Percentiles rank a stretch among this genome's conserved stretches.
phyloP scores from a whole-genome alignment of 1,284 basidiomycete genomes.

The Cystobasidium pallidum region DNA sequence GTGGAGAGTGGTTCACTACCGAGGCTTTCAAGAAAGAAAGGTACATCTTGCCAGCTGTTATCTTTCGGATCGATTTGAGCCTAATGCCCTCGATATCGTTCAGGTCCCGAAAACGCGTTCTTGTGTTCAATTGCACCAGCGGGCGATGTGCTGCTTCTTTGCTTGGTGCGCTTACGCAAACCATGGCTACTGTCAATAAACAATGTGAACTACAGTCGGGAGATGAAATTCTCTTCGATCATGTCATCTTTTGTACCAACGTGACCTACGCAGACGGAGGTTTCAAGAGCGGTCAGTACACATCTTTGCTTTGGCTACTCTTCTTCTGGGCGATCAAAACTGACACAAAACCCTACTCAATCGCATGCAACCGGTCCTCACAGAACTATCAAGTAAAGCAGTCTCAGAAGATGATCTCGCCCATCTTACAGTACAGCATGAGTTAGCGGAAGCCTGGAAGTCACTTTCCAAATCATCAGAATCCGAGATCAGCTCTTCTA shows the following conservation, averaged over 20 bases:
- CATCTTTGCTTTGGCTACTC: no score
- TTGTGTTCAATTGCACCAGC: slow-evolving; percentile 95
- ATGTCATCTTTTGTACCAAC: slow-evolving; percentile 93
- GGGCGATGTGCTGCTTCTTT: slow-evolving; percentile 80
- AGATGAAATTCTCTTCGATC: slow-evolving; percentile 67
- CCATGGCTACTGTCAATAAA: slow-evolving; percentile 28
- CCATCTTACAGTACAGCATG: slow-evolving; percentile 73
- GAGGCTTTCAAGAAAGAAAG: slow-evolving; percentile 31
- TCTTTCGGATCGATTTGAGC: neutral
- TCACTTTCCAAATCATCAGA: slow-evolving; percentile 67
- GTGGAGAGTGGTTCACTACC: slow-evolving; percentile 75
- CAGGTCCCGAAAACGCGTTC: slow-evolving; percentile 60
- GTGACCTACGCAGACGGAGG: slow-evolving; percentile 86
- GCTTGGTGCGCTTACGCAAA: slow-evolving; percentile 64
- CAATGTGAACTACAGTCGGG: slow-evolving; percentile 5
- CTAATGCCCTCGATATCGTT: neutral
- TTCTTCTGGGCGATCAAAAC: no score
- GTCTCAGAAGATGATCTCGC: slow-evolving; percentile 68
- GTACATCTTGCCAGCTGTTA: neutral
- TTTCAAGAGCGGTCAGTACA: slow-evolving; percentile 80
- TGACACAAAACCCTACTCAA: no score
- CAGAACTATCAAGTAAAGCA: slow-evolving; percentile 74
- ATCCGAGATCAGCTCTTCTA: slow-evolving; percentile 48
- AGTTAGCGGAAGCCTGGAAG: slow-evolving; percentile 75
- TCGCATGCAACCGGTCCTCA: no score